A percentile compares a stretch with the other conserved stretches of the same genome.
These are phyloP conservation scores for Exophiala aquamarina DNA, from an alignment of 2,329 filamentous ascomycete genomes.

Conservation along the genomic window DNA sequence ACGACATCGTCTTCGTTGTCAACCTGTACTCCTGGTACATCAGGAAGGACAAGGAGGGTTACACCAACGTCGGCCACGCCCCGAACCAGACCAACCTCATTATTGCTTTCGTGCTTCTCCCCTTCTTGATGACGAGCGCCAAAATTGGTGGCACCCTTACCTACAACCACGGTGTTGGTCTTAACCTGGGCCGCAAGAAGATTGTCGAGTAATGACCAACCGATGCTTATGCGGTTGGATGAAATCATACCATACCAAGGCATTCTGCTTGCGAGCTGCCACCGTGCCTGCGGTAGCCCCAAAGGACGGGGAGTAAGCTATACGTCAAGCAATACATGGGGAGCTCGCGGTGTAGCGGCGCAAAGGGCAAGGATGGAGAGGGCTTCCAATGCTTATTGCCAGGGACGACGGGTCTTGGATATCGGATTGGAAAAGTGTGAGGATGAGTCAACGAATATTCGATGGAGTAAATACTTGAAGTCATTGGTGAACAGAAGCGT, in stretches of 20 bases:
- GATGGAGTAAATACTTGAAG: no score
- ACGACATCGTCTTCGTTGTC: constrained; percentile 26
- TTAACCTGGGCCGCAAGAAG: constrained; percentile 29
- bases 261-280: no score
- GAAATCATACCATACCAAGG: no score
- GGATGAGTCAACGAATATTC: not conserved
- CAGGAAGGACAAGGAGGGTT: constrained; percentile 25
- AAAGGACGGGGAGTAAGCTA: no score
- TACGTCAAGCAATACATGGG: no score
- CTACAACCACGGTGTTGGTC: constrained; percentile 28
- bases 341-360: no score
- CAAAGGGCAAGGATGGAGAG: no score
- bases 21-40: constrained; percentile 29
- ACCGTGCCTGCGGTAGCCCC: no score
- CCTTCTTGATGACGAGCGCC: constrained; percentile 18
- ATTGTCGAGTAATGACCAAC: constrained; percentile 9
- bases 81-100: constrained; percentile 25
- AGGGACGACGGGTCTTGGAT: no score
- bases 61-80: constrained; percentile 21
- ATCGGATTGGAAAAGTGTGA: constrained; percentile 4
- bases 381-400: no score
- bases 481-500: not conserved
- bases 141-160: constrained; percentile 27
- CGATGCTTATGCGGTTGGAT: no score
- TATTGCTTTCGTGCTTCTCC: constrained; percentile 22